Conservation (phyloP, 2,329 filamentous ascomycete genomes). For the Aspergillus fumigatiaffinis region DNA sequence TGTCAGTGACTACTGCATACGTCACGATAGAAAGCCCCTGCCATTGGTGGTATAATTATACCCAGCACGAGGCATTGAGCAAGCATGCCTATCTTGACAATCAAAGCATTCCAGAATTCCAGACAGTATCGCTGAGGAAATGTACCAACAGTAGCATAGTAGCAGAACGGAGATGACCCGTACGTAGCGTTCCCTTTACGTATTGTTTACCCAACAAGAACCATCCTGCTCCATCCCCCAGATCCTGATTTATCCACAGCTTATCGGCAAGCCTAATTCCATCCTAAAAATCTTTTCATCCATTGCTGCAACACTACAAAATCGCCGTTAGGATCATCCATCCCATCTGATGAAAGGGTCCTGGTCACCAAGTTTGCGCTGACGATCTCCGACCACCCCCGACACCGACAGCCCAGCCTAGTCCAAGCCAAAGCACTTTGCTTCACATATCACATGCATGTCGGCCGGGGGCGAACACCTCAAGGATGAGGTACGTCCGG, state of each 20-base stretch:
- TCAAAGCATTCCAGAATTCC: neutral
- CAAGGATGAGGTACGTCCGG: slow-evolving; percentile 60
- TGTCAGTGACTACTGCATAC: too few species aligned
- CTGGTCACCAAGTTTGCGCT: neutral
- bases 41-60: neutral
- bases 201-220: neutral
- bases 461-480: slow-evolving; percentile 60
- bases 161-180: neutral
- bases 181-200: neutral
- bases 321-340: neutral
- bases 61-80: neutral
- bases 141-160: neutral
- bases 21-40: neutral
- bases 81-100: neutral
- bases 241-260: neutral
- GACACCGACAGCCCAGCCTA: neutral
- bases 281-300: neutral
- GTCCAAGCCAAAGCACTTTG: neutral
- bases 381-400: neutral
- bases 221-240: neutral
- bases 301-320: neutral
- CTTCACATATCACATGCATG: slow-evolving; percentile 52
- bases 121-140: neutral
- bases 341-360: neutral
- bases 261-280: neutral